Evolutionary conservation across 805 yeast species (phyloP), one percentile per base, ranked within the genome.

Genomic region (Saccharomycopsis sp.): DNA sequence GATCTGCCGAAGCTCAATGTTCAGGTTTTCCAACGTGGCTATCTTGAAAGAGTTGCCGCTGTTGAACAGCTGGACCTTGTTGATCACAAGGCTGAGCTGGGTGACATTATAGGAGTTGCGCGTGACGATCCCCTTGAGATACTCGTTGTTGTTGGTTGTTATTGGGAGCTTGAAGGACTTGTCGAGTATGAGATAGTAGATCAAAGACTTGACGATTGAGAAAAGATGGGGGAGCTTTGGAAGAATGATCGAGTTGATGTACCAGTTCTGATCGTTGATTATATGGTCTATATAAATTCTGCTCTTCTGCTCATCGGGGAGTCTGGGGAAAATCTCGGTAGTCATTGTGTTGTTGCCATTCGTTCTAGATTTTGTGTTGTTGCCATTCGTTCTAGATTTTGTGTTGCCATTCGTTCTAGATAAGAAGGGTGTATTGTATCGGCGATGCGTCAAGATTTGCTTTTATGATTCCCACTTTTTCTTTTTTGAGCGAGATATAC

Each of bases 161-260:
- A 60, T 60, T 14, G 63, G 63, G 2, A 60, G 53, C 50, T 56
- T 57, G 52, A 60, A 60, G 7, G 60, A 34, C 24, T 55, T 60
- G 18, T 60, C 56, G 5, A 60, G 44, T 3, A 55, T 52, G 3
- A 60, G 46, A 34, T 60, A 60, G n/a, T 44, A 50, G 14, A 60
- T 21, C 2, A 58, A 48, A 2, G 57, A 54, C 48, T 54, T 55
- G 20, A 60, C 47, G 2, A 61, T 53, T 3, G 57, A 47, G 24
- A 58, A 34, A 12, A 60, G 44, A 23, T 55, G 56, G 7, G 63
- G 61, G 12, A 60, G 41, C 48, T 60, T 60, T 18, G 58, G 58
- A 9, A 58, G 34, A 14, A 60, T 58, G 8, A 60, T 52, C 37
- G 55, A 50, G 24, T 55, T 48, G 4, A 60, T 58, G 34, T 55